Base-by-base conservation (phyloP, 768 basidiomycete species). In the Boletus fagicola region DNA sequence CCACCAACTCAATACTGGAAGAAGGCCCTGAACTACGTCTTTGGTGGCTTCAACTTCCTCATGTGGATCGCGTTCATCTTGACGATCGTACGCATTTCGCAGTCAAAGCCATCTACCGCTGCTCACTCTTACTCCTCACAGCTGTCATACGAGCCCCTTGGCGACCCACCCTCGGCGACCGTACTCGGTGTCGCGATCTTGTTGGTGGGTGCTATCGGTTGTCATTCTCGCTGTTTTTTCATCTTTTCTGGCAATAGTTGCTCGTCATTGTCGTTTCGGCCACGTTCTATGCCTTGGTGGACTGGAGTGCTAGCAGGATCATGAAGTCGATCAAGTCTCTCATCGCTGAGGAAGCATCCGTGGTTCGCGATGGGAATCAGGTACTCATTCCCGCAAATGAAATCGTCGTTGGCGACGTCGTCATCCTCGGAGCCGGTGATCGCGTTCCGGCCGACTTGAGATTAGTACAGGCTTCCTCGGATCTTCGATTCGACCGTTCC, bases 381-480 rank as follows among this genome's bases (percentile, higher is more conserved):
- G 67, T 77, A 20, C 77, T 77, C 20, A 72, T 82, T 11, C 70
- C 79, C 26, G 82, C 83, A 12, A 78, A 78, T 46, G 78, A 83
- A 38, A 77, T 86, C 43, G 75, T 86, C 11, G 79, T 81, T 0
- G 83, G 83, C 5, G 83, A 84, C 54, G 63, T 83, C 48, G 72
- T 83, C 45, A 66, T 74, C 20, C 79, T 84, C 60, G 68, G 72
- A 30, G 72, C 81, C 1, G 83, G 83, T 39, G 80, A 84, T 61
- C 77, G 83, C 10, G 76, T 84, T n/a, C 83, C 83, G 0, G 83
- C 83, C 8, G 84, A 86, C 63, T 62, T 84, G 35, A 76, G 84
- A 28, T 72, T 86, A 35, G 76, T 84, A 43, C 63, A 78, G 6
- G 76, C 75, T 22, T 78, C 80, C 2, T 74, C 76, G 0, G 83